These are phyloP conservation scores for Suillus subaureus DNA, from an alignment of 768 basidiomycete genomes.

Conservation along the genomic window DNA sequence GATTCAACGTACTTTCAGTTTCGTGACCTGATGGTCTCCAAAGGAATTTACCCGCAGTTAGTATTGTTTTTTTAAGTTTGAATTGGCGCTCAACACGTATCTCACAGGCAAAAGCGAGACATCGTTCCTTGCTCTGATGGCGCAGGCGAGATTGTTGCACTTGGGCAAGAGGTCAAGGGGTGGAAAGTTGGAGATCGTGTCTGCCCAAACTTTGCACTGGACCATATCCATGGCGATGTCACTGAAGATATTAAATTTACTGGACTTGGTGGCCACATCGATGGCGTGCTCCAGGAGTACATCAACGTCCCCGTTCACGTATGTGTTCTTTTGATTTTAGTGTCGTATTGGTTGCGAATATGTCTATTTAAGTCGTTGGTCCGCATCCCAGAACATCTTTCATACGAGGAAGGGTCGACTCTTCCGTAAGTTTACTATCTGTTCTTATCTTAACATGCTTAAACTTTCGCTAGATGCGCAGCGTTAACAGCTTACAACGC, in stretches of 20 bases:
- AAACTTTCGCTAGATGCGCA: conserved; percentile 43
- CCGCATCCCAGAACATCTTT: conserved; percentile 54
- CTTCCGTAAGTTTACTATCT: conserved; percentile 45
- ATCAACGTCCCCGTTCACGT: conserved; percentile 51
- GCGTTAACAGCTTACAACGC: conserved; percentile 68
- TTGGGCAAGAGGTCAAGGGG: conserved; percentile 40
- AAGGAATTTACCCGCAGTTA: conserved; percentile 41
- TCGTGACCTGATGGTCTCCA: conserved; percentile 50
- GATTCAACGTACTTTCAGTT: conserved; percentile 34
- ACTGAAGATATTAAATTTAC: conserved; percentile 37
- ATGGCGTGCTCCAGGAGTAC: conserved; percentile 59
- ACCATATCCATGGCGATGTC: conserved; percentile 49
- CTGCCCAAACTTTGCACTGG: conserved; percentile 52
- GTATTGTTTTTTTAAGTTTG: conserved; percentile 24
- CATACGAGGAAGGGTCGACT: conserved; percentile 66
- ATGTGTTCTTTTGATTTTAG: conserved; percentile 4
- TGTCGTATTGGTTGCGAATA: background rate
- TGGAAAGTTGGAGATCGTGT: conserved; percentile 63
- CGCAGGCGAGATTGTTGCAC: conserved; percentile 57
- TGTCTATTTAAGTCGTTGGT: conserved; percentile 46
- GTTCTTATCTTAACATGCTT: background rate
- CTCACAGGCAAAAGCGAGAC: conserved; percentile 25
- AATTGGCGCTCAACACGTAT: conserved; percentile 34
- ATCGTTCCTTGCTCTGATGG: conserved; percentile 47
- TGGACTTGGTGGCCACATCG: conserved; percentile 47